Evolutionary conservation across 2,329 filamentous ascomycete species (phyloP), one percentile per base, ranked within the genome.

Genomic region (Hypomyces rosellus): DNA sequence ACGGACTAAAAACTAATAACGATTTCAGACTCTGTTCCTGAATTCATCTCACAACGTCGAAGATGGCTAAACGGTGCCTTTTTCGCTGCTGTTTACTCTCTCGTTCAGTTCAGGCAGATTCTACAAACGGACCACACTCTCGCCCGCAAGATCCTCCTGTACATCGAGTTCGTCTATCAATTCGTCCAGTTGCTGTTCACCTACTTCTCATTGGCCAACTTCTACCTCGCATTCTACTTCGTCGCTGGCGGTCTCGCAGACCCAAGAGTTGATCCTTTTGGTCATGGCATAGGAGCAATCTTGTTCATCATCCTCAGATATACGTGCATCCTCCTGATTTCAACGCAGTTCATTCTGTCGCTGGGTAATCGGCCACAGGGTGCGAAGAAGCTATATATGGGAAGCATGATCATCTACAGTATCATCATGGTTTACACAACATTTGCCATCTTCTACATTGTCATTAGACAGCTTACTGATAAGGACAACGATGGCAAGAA

Each of bases 191-290:
- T 99, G 13, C 69, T 95, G 54, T 99, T 99, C 74, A 99, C 93
- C 42, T 99, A 89, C 74, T 97, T 99, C 74, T 96, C 92, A 11
- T 82, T 99, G 38, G 91, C 92, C 68, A 99, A 99, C 75, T 99
- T 97, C 76, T 99, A 97, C 69, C 84, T 99, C 47, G 95, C 91
- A 51, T 99, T 99, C 73, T 99, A 91, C 78, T 99, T 99, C 74
- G 86, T 99, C 58, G 90, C 90, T 18, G 93, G 93, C 40, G 95
- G 91, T 38, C 78, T 99, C 14, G 80, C 87, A 0, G 89, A 97
- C 61, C 73, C 81, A 0, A 74, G 74, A 22, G 75, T 95, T 57
- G 93, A 99, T 67, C 95, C 95, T 0, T 99, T 99, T 59, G 91
- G 91, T 14, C 88, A 96, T 69, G 79, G 84, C 55, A 85, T 95